Evolutionary conservation across 768 basidiomycete genomes (phyloP).

Genomic region (Termitomyces sp.): DNA sequence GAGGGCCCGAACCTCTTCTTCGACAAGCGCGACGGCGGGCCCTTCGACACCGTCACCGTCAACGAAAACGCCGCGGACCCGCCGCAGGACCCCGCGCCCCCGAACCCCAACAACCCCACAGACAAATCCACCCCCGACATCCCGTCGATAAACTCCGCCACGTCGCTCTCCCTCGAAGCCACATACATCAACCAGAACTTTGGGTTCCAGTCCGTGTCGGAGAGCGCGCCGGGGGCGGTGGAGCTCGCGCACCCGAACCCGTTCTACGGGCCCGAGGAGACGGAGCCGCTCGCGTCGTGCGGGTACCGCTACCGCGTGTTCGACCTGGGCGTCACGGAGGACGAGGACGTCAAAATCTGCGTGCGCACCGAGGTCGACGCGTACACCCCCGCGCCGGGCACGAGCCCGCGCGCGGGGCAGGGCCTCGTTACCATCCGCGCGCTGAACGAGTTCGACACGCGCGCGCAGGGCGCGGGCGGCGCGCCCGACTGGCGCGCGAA

Average conservation of each 20-base stretch:
- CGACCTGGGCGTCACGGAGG: constrained; percentile 84
- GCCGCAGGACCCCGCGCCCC: constrained; percentile 74
- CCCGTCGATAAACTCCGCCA: constrained; percentile 88
- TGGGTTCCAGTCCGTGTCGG: constrained; percentile 90
- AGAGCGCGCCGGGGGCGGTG: constrained; percentile 58
- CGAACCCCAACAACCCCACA: constrained; percentile 71
- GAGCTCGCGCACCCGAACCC: constrained; percentile 89
- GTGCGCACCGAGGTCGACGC: constrained; percentile 97
- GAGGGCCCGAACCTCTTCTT: constrained; percentile 93
- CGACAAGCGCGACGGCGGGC: constrained; percentile 96
- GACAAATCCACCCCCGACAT: constrained; percentile 65
- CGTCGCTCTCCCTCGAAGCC: constrained; percentile 91
- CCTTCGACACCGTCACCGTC: constrained; percentile 95
- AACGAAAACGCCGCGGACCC: constrained; percentile 98
- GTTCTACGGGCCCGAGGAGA: constrained; percentile 91
- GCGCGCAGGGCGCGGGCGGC: constrained; percentile 84
- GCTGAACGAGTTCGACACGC: constrained; percentile 93
- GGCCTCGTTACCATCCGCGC: constrained; percentile 89
- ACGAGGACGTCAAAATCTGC: constrained; percentile 86
- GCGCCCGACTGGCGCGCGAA: constrained; percentile 99
- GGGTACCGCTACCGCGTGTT: constrained; percentile 96
- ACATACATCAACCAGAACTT: constrained; percentile 99
- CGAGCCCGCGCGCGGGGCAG: constrained; percentile 61
- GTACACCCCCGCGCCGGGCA: constrained; percentile 56
- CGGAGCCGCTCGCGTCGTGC: constrained; percentile 91